Evolutionary conservation across 805 yeast species (phyloP).

Genomic region (Wickerhamiella lipophila): DNA sequence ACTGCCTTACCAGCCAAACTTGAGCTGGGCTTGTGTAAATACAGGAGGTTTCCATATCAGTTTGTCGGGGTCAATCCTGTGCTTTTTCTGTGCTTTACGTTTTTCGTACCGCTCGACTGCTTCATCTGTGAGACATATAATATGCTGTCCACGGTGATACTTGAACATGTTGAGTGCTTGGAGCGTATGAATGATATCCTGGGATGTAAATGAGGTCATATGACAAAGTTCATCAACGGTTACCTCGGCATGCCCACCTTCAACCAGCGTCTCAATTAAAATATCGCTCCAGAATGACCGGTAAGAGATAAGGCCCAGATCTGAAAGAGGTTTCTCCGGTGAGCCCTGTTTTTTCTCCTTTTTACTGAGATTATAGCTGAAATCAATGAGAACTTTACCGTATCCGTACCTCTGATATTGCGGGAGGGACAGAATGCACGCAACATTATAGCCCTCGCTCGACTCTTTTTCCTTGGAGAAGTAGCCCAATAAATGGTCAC

Average conservation of each 20-base stretch:
- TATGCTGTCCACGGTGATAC: slow-evolving; percentile 92
- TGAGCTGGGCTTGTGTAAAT: slow-evolving; percentile 81
- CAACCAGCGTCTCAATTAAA: slow-evolving; percentile 58
- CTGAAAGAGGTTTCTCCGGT: slow-evolving; percentile 94
- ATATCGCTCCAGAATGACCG: slow-evolving; percentile 96
- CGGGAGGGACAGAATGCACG: slow-evolving; percentile 91
- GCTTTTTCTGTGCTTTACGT: slow-evolving; percentile 55
- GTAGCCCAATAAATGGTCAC: slow-evolving; percentile 93
- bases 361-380: slow-evolving; percentile 80
- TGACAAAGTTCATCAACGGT: slow-evolving; percentile 85
- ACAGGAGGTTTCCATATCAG: slow-evolving; percentile 91
- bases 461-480: slow-evolving; percentile 95
- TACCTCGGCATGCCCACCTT: slow-evolving; percentile 41
- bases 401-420: slow-evolving; percentile 93
- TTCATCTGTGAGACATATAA: slow-evolving; percentile 74
- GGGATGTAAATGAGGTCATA: slow-evolving; percentile 86
- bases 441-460: slow-evolving; percentile 89
- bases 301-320: slow-evolving; percentile 82
- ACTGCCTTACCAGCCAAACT: slow-evolving; percentile 94
- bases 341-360: slow-evolving; percentile 87
- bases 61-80: slow-evolving; percentile 56
- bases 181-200: slow-evolving; percentile 86
- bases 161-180: slow-evolving; percentile 81
- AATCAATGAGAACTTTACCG: slow-evolving; percentile 83
- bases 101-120: slow-evolving; percentile 65